These are phyloP conservation scores for Pezizomycotina sp. DNA, from an alignment of 2,329 filamentous ascomycete species.

Conservation along the genomic window DNA sequence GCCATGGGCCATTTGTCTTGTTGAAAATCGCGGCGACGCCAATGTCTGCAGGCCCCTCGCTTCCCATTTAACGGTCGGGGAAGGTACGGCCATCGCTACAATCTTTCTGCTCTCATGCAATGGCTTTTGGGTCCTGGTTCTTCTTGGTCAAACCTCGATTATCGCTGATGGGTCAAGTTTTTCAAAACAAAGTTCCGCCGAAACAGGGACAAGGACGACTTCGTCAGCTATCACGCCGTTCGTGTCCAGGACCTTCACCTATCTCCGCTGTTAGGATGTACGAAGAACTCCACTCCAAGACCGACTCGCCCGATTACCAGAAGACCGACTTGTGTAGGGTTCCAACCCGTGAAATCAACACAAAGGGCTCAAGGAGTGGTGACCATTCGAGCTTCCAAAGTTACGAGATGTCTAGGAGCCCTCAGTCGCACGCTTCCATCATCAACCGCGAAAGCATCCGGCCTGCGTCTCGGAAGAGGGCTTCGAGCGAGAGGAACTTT, in stretches of 20 bases:
- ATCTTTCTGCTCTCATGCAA: slow-evolving; percentile 71
- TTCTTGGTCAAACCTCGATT: slow-evolving; percentile 75
- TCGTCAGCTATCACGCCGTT: slow-evolving; percentile 71
- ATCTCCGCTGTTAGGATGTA: slow-evolving; percentile 29
- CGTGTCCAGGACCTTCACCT: slow-evolving; percentile 46
- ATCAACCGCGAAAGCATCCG: slow-evolving; percentile 15
- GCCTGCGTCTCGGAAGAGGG: slow-evolving; percentile 6
- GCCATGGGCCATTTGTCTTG: slow-evolving; percentile 60
- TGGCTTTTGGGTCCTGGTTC: slow-evolving; percentile 67
- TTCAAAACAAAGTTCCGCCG: slow-evolving; percentile 35
- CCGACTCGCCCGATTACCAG: slow-evolving; percentile 12
- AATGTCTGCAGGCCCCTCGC: slow-evolving; percentile 48
- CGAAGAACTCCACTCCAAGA: slow-evolving; percentile 15
- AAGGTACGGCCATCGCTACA: slow-evolving; percentile 64
- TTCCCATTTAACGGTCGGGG: slow-evolving; percentile 47
- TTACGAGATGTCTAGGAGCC: slow-evolving; percentile 17
- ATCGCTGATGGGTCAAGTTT: slow-evolving; percentile 65
- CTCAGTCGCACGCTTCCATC: slow-evolving; percentile 14
- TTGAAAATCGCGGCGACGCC: slow-evolving; percentile 41
- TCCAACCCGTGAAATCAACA: too few relatives aligned
- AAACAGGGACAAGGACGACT: slow-evolving; percentile 50
- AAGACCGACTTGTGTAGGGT: too few relatives aligned
- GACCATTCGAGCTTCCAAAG: slow-evolving; percentile 8
- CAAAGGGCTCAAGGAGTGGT: too few relatives aligned
- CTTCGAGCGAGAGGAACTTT: slow-evolving; percentile 5